Base-by-base conservation (phyloP, 164 flowering plant genomes). In the Aristolochia contorta region DNA sequence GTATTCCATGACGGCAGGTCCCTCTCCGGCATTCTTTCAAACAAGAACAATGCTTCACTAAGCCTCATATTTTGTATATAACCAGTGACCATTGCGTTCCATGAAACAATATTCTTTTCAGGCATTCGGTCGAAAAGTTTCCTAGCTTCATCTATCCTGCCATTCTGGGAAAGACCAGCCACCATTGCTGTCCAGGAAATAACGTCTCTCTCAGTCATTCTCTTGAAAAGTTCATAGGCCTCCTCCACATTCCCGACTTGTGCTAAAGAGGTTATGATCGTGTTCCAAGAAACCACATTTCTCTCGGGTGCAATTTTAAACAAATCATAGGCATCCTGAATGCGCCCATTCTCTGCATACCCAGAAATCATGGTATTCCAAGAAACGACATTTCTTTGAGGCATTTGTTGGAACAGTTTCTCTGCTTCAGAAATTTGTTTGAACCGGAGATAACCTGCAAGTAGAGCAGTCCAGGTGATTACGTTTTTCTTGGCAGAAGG, bases 291-390 rank as follows among this genome's bases (percentile, higher is more conserved):
- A 15, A 65, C 68, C n/a, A 59, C 62, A 52, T 58, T 65, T 51
- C 57, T 58, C 21, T 57, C 57, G 2, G 45, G 53, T 62, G 59
- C 52, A 43, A 16, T 21, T 41, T 51, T 32, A 19, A 65, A 65
- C 50, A 65, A 32, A 6, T 58, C 43, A 41, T 10, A 51, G 43
- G 63, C 68, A 14, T 43, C 53, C 50, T 51, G 37, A 41, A 65
- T 30, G 7, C 56, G 18, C 6, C 63, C 52, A 33, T 41, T 58
- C 27, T 65, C 56, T 6, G 63, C 58, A 45, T 58, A 58, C 57
- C 68, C 63, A 19, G 58, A 37, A 24, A 65, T 58, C 68, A 65
- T 65, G 0, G 68, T 65, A 23, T 65, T 65, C 68, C 68, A 65
- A 22, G 68, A 65, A 58, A 65, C 54, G 6, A 58, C 54, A 52